phyloP scores from a whole-genome alignment of 306 rosid species.

The Medicago ruthenica region DNA sequence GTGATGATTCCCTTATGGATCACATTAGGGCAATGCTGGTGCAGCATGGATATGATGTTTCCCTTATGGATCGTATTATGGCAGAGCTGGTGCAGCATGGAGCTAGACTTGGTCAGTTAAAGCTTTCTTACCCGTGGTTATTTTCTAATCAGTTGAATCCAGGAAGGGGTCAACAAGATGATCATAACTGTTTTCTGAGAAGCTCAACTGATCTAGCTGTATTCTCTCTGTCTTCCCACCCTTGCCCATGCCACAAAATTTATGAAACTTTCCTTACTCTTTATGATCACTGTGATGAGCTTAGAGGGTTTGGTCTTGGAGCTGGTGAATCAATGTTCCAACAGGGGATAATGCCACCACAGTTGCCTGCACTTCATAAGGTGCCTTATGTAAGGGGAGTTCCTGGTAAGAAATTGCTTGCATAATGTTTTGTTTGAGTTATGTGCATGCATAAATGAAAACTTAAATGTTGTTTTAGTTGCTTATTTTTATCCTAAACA shows the following conservation, averaged over 20 bases:
- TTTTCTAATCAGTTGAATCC: slow-evolving; percentile 36
- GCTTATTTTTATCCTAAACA: slow-evolving; percentile 26
- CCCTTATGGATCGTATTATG: slow-evolving; percentile 28
- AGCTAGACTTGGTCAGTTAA: slow-evolving; percentile 20
- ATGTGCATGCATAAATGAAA: slow-evolving; percentile 18
- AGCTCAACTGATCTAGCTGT: slow-evolving; percentile 26
- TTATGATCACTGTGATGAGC: slow-evolving; percentile 32
- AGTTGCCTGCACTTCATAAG: slow-evolving; percentile 28
- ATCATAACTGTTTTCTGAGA: slow-evolving; percentile 18
- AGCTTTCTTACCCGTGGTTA: slow-evolving; percentile 29
- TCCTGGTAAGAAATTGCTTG: slow-evolving; percentile 43
- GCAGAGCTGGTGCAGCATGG: slow-evolving; percentile 17
- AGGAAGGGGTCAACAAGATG: slow-evolving; percentile 25
- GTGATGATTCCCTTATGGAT: slow-evolving; percentile 1
- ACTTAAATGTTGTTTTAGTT: slow-evolving; percentile 1
- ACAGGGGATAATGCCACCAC: slow-evolving; percentile 35
- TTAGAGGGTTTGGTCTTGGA: slow-evolving; percentile 33
- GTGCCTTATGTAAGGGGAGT: slow-evolving; percentile 38
- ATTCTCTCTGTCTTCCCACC: slow-evolving; percentile 27
- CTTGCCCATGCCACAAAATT: slow-evolving; percentile 27
- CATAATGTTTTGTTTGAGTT: background rate
- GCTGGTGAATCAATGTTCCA: slow-evolving; percentile 36
- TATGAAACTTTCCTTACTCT: slow-evolving; percentile 8
- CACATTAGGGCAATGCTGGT: slow-evolving; percentile 13
- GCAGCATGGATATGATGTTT: slow-evolving; percentile 8